Base-by-base conservation (phyloP, 2,329 filamentous ascomycete genomes). In the Sarocladiaceae sp. region DNA sequence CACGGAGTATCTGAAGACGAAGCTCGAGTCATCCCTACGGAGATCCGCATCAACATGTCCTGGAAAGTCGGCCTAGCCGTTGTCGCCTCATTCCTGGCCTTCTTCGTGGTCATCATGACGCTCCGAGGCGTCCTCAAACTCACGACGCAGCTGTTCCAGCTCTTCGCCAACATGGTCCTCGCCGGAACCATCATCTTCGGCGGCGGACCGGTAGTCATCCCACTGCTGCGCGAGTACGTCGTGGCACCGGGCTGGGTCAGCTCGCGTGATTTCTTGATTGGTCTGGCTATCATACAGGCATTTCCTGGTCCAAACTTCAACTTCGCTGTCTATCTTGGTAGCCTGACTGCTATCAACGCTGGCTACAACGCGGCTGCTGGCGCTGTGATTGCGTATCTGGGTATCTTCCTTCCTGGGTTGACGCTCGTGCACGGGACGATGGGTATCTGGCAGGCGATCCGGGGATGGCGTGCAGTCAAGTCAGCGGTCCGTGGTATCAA, bases 151-250 rank as follows among this genome's bases (percentile, higher is more conserved):
- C 60, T 72, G 0, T 78, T 79, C 51, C 68, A 73, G 39, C 70
- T 88, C 19, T 88, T 88, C 53, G 70, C 81, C 4, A 88, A 85
- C 58, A 75, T 88, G 63, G 87, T 83, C 53, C 76, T 88, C 0
- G 84, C 83, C 0, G 84, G 83, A 0, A 88, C 83, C 2, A 74
- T 82, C 46, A 82, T 80, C 50, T 78, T 82, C 41, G 80, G 80
- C 3, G 79, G 80, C 2, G 80, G 80, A 0, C 80, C 80, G 0
- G 79, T 83, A 1, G 80, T 83, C 0, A 82, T 83, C 34, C 80
- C 80, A 0, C 67, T 84, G 0, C 65, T 83, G 1, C 68, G 78
- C 15, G 72, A 80, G 48, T 78, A 77, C 51, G 67, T 87, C 27
- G 84, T 87, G 0, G 69, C 72, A 0, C 79, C 82, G 19, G 79